These are phyloP conservation scores for Lactarius sanguifluus DNA, from an alignment of 768 basidiomycete species.

Conservation along the genomic window DNA sequence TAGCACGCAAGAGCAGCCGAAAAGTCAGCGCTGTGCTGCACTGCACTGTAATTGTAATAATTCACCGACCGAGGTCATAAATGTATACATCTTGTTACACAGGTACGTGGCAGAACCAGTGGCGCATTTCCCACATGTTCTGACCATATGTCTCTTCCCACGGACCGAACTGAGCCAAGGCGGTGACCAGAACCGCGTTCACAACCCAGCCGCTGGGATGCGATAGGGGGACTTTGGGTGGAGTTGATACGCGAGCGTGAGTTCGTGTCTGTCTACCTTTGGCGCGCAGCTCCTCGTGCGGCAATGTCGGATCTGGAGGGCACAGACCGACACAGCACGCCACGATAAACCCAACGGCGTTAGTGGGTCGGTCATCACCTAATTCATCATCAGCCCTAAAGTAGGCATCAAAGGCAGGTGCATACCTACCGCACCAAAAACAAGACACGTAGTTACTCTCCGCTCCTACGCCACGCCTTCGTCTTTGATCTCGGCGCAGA, in stretches of 20 bases:
- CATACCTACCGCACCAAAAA: not conserved
- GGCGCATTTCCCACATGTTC: no score
- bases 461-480: not conserved
- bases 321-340: not conserved
- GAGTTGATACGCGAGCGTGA: not conserved
- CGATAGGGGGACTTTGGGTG: not conserved
- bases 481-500: not conserved
- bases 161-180: no score
- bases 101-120: not conserved
- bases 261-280: not conserved
- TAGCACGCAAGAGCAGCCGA: not conserved
- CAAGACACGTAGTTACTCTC: not conserved
- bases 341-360: not conserved
- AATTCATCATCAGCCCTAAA: not conserved
- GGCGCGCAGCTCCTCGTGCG: not conserved
- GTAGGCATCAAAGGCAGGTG: not conserved
- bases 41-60: not conserved
- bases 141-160: no score
- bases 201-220: not conserved
- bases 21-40: not conserved
- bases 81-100: not conserved
- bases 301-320: not conserved
- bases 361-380: not conserved
- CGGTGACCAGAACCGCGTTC: not conserved
- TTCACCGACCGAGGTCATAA: not conserved